A percentile compares a stretch with the other conserved stretches of the same genome.
These are phyloP conservation scores for Geotrichum fermentans DNA, from an alignment of 1,139 yeast species.

Conservation along the genomic window DNA sequence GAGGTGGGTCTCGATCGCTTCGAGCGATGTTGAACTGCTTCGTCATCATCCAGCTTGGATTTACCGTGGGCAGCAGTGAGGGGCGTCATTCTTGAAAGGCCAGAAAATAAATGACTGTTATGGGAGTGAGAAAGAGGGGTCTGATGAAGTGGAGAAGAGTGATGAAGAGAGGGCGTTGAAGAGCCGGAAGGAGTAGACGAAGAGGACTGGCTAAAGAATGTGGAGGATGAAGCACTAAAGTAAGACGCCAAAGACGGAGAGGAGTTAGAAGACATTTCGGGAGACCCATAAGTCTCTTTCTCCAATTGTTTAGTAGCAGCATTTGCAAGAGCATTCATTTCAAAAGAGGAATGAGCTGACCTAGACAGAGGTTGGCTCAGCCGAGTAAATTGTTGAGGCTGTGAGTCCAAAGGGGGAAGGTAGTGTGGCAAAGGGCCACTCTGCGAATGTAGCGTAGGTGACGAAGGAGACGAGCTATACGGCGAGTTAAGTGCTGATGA, in stretches of 20 bases:
- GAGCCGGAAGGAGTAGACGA: slow-evolving; percentile 19
- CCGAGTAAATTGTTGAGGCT: slow-evolving; percentile 9
- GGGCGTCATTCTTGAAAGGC: slow-evolving; percentile 55
- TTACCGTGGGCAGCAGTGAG: slow-evolving; percentile 36
- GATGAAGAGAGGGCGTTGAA: slow-evolving; percentile 23
- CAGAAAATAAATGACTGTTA: slow-evolving; percentile 42
- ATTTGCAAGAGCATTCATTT: slow-evolving; percentile 70
- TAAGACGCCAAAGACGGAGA: slow-evolving; percentile 62
- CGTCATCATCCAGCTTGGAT: slow-evolving; percentile 38
- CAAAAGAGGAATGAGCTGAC: slow-evolving; percentile 41
- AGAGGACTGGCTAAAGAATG: slow-evolving; percentile 17
- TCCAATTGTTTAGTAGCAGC: slow-evolving; percentile 79
- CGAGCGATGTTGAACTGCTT: slow-evolving; percentile 47
- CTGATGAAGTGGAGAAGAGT: slow-evolving; percentile 11
- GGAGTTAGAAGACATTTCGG: slow-evolving; percentile 46
- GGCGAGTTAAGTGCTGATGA: slow-evolving; percentile 23
- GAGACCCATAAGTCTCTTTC: slow-evolving; percentile 35
- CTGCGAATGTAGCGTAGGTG: slow-evolving; percentile 22
- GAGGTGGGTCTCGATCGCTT: slow-evolving; percentile 75
- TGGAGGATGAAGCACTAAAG: slow-evolving; percentile 35
- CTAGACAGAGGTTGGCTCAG: slow-evolving; percentile 17
- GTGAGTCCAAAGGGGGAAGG: slow-evolving; percentile 6
- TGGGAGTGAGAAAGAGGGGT: slow-evolving; percentile 25
- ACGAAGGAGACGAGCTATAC: slow-evolving; percentile 25
- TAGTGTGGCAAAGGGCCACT: slow-evolving; percentile 4